phyloP scores from a whole-genome alignment of 352 stramenopile species.

The Phytophthora citricola region DNA sequence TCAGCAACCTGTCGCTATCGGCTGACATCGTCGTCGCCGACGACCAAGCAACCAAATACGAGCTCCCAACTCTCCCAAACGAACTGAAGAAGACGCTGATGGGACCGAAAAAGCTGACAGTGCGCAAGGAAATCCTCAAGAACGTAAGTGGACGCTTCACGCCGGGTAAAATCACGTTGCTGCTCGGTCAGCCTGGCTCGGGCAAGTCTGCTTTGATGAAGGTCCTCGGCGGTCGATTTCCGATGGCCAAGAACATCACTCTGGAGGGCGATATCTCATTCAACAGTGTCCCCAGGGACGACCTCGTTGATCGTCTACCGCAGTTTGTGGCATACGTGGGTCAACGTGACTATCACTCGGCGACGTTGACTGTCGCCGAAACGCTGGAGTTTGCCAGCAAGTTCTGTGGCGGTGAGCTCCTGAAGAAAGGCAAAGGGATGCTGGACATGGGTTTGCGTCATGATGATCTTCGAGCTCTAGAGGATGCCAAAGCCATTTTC shows the following conservation, averaged over 20 bases:
- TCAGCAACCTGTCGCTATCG: constrained; percentile 47
- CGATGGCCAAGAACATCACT: constrained; percentile 36
- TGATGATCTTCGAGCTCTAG: constrained; percentile 32
- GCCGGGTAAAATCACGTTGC: constrained; percentile 43
- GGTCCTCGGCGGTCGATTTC: constrained; percentile 42
- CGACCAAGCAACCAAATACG: constrained; percentile 24
- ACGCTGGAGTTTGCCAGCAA: constrained; percentile 6
- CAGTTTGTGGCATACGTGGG: constrained; percentile 33
- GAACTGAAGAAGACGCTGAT: constrained; percentile 39
- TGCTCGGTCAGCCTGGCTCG: constrained; percentile 36
- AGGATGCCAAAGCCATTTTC: constrained; percentile 14
- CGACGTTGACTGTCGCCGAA: constrained; percentile 14
- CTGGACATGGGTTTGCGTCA: constrained; percentile 23
- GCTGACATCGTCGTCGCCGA: constrained; percentile 40
- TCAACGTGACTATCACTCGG: constrained; percentile 25
- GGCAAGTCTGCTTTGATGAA: constrained; percentile 49
- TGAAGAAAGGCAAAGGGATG: constrained; percentile 6
- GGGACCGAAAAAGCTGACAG: constrained; percentile 31
- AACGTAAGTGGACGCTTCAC: constrained; percentile 35
- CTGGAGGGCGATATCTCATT: constrained; percentile 43
- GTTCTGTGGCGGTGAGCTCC: constrained; percentile 40
- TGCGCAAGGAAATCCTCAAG: constrained; percentile 40
- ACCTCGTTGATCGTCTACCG: constrained; percentile 42
- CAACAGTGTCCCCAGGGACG: constrained; percentile 39
- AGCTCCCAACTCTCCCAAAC: constrained; percentile 43